Conservation (phyloP, 345 rosid species). For the Eucalyptus globulus region DNA sequence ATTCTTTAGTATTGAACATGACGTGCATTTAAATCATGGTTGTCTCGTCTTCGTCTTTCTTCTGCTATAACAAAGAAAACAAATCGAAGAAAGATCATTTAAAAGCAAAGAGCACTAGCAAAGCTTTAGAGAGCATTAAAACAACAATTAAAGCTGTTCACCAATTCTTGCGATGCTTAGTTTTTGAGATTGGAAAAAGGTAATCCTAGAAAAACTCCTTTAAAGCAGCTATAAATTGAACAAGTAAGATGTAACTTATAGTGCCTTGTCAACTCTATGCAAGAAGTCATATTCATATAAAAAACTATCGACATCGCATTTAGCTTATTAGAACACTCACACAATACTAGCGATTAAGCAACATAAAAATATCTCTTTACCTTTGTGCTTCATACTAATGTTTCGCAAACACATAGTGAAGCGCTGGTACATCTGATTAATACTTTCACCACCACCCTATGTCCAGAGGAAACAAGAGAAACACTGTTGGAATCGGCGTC, state of each 20-base stretch:
- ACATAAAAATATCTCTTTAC: slow-evolving; percentile 2
- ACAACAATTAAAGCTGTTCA: not conserved
- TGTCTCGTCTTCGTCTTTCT: not conserved
- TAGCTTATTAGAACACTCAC: not conserved
- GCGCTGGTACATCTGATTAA: slow-evolving; percentile 49
- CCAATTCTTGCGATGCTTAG: not conserved
- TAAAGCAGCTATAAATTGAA: not conserved
- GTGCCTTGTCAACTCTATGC: not conserved
- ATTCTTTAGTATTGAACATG: not conserved
- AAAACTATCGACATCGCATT: not conserved
- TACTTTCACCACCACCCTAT: slow-evolving; percentile 95
- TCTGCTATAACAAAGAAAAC: not conserved
- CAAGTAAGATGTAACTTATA: not conserved
- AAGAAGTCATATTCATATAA: not conserved
- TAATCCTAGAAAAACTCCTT: not conserved
- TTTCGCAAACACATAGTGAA: slow-evolving; percentile 53
- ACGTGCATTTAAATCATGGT: too few species aligned
- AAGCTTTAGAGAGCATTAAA: not conserved
- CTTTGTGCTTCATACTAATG: slow-evolving; percentile 59
- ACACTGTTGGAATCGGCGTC: too few species aligned
- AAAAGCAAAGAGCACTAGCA: not conserved
- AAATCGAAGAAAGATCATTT: not conserved
- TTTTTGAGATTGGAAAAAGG: not conserved
- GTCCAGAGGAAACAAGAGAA: not conserved
- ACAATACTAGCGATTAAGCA: not conserved